Percentiles rank a stretch among this genome's conserved stretches.
phyloP scores from a whole-genome alignment of 2,329 filamentous ascomycete genomes.

The Calonectria pauciramosa region DNA sequence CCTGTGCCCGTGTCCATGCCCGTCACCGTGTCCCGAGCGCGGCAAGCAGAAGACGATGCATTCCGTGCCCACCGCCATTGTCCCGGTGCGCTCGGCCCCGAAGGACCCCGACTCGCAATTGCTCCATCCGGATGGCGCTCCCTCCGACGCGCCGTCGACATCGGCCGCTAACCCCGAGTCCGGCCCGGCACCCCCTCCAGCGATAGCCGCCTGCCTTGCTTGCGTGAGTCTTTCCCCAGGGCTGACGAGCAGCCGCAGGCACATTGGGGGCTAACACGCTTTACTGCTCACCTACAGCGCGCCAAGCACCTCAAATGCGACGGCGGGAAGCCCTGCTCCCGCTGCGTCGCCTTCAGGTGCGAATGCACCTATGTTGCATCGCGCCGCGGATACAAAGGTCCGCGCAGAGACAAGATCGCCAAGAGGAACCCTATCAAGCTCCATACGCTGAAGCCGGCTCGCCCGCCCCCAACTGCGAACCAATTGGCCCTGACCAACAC shows the following conservation, averaged over 20 bases:
- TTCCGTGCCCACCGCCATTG: neutral
- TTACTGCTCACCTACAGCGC: constrained; percentile 54
- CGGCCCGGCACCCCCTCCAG: constrained; percentile 46
- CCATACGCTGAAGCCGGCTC: constrained; percentile 57
- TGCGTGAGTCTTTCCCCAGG: constrained; percentile 59
- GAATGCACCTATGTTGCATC: constrained; percentile 81
- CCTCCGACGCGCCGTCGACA: neutral
- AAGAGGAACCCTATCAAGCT: constrained; percentile 59
- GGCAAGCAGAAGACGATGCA: neutral
- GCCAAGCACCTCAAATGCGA: constrained; percentile 82
- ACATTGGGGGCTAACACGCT: constrained; percentile 19
- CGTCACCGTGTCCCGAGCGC: neutral
- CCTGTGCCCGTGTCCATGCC: no score
- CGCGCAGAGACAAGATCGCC: constrained; percentile 48
- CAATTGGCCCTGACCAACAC: constrained; percentile 60
- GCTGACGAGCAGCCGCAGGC: neutral
- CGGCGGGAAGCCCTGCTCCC: constrained; percentile 76
- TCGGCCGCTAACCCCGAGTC: neutral
- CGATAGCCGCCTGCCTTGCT: constrained; percentile 65
- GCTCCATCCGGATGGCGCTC: neutral
- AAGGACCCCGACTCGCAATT: neutral
- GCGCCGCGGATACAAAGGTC: constrained; percentile 79
- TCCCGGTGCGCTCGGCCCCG: neutral
- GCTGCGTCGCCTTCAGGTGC: constrained; percentile 69
- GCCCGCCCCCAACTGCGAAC: neutral